Base-by-base conservation (phyloP, 495 filamentous ascomycete species). In the Geoglossum glabrum region DNA sequence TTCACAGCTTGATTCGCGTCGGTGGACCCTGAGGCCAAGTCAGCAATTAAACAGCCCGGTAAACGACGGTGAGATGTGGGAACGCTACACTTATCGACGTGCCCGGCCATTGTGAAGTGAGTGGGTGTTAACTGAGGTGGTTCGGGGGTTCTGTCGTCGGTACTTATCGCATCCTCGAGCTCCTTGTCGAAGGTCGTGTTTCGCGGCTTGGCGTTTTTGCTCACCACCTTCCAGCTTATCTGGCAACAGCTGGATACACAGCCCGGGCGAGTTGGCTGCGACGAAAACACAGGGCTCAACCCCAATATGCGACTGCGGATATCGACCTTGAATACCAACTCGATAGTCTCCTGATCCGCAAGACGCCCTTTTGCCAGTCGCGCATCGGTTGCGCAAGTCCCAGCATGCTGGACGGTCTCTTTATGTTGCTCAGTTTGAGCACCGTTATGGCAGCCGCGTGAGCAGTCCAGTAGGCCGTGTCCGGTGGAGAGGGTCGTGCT, bases 391-490 rank as follows among this genome's bases (percentile, higher is more conserved):
- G 50, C 23, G 50, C 11, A 54, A 36, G 13, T 28, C 50, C 36
- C 36, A 61, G 60, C 27, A 74, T 74, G 71, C 69, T 87, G 79
- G 86, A 87, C 69, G 89, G 89, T 67, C 76, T 96, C 55, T 81
- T 94, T 62, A 84, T 89, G 66, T 73, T 97, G 73, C 79, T 96
- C 71, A 77, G 77, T 38, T 74, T 95, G 74, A 83, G 84, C 78
- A 77, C 85, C 66, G 82, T 95, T 63, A 98, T 98, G 92, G 89
- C 88, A 62, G 73, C 88, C 66, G 89, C 92, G 92, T 96, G 79
- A 71, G 82, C 19, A 34, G 3, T 30, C 26, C 50, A 59, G 28
- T 55, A 25, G 9, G 51, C 33, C 31, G 43, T 27, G 38, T 9
- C 49, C 19, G 38, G 62, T 62, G 47, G 57, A 64, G 57, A 57